Evolutionary conservation across 179 eudicot species (phyloP).

Genomic region (Nepenthes alata): DNA sequence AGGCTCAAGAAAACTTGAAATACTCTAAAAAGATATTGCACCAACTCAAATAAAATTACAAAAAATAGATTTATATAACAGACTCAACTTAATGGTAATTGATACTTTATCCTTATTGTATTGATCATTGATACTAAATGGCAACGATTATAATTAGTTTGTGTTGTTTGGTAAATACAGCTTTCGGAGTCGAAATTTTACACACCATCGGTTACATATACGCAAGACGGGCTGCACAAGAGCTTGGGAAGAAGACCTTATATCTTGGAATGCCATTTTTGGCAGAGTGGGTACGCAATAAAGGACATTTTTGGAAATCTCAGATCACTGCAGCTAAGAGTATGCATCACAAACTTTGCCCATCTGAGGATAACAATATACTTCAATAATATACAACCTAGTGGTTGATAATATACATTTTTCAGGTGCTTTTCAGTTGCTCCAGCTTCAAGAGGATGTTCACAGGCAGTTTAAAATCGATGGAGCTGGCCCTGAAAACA

Average conservation of each 20-base stretch:
- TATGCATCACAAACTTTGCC: slow-evolving; percentile 8
- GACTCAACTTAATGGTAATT: no score
- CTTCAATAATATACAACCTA: background rate
- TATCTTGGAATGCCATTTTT: slow-evolving; percentile 82
- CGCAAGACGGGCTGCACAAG: slow-evolving; percentile 82
- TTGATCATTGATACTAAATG: background rate
- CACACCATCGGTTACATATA: slow-evolving; percentile 81
- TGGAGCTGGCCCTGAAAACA: slow-evolving; percentile 50
- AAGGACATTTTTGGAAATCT: slow-evolving; percentile 88
- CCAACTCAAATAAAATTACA: no score
- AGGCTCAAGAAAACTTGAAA: no score
- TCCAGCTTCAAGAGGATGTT: slow-evolving; percentile 77
- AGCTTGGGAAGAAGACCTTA: slow-evolving; percentile 83
- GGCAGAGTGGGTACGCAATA: slow-evolving; percentile 89
- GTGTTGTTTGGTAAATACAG: slow-evolving; percentile 21
- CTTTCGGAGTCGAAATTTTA: slow-evolving; percentile 63
- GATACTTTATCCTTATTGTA: no score
- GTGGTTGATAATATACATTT: slow-evolving; percentile 5
- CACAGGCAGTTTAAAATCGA: slow-evolving; percentile 58
- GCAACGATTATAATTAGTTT: background rate
- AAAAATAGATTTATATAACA: no score
- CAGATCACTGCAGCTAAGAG: slow-evolving; percentile 96
- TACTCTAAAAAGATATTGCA: no score
- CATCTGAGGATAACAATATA: background rate
- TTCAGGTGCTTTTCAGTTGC: slow-evolving; percentile 77